Evolutionary conservation across 169 alveolate species (phyloP).

Genomic region (Plasmodium vivax): DNA sequence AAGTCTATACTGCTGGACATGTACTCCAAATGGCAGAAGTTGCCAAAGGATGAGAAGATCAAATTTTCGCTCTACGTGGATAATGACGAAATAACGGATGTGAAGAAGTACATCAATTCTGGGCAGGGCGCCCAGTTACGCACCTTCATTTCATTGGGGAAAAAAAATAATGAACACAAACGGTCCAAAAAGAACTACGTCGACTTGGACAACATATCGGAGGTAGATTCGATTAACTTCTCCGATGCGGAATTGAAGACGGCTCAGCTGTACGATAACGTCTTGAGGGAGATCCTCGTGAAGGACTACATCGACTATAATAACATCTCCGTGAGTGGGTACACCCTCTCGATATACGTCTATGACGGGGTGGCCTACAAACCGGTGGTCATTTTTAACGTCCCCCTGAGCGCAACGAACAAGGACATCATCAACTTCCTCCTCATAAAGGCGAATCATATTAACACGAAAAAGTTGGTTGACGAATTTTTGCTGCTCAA

Average conservation of each 20-base stretch:
- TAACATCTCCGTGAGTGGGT: conserved; percentile 28
- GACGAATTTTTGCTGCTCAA: conserved; percentile 56
- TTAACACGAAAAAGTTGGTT: conserved; percentile 17
- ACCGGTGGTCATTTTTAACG: conserved; percentile 20
- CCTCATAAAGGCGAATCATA: conserved; percentile 54
- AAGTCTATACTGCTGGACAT: conserved; percentile 36
- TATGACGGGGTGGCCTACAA: conserved; percentile 38
- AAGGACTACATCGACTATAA: conserved; percentile 40
- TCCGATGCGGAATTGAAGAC: conserved; percentile 21
- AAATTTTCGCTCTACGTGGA: conserved; percentile 16
- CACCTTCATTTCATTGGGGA: conserved; percentile 16
- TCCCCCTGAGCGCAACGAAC: conserved; percentile 69
- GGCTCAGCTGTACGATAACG: conserved; percentile 33
- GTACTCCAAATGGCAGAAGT: conserved; percentile 53
- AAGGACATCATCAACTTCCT: conserved; percentile 65
- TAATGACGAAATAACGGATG: conserved; percentile 36
- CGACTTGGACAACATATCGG: conserved; percentile 36
- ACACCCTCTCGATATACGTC: conserved; percentile 32
- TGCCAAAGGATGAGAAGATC: conserved; percentile 58
- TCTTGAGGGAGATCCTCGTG: conserved; percentile 41
- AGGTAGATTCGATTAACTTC: conserved; percentile 1
- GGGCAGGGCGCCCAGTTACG: conserved; percentile 32
- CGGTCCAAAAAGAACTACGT: background rate
- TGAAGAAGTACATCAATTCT: conserved; percentile 20
- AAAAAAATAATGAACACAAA: background rate